phyloP scores from a whole-genome alignment of 257 asterid species.

The Fraxinus cuspidata region DNA sequence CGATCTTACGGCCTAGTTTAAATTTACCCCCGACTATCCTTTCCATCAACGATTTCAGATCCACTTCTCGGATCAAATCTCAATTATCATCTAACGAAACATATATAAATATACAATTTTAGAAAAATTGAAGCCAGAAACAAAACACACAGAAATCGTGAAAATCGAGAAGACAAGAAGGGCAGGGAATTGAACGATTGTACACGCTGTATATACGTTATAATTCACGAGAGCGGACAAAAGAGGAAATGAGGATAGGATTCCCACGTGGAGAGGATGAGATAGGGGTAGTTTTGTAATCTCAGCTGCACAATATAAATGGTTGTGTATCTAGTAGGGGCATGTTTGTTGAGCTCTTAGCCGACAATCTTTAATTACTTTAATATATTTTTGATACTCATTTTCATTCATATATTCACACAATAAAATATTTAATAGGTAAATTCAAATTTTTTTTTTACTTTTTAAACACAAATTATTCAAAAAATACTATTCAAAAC shows the following conservation, averaged over 20 bases:
- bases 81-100: constrained; percentile 40
- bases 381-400: too few species aligned
- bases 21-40: constrained; percentile 83
- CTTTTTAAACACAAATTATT: too few species aligned
- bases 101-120: background rate
- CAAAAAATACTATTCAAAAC: too few species aligned
- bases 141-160: constrained; percentile 12
- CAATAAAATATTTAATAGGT: too few species aligned
- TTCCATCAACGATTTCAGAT: constrained; percentile 53
- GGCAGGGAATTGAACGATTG: constrained; percentile 42
- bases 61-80: constrained; percentile 36
- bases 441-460: too few species aligned
- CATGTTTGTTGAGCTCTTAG: too few species aligned
- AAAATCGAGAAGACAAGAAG: constrained; percentile 19
- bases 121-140: constrained; percentile 1
- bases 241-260: constrained; percentile 26
- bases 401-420: too few species aligned
- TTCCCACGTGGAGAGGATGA: constrained; percentile 36
- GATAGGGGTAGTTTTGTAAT: constrained; percentile 35
- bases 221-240: constrained; percentile 46
- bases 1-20: constrained; percentile 97
- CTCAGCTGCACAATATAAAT: background rate
- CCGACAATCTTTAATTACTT: too few species aligned
- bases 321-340: too few species aligned
- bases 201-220: constrained; percentile 17